Base-by-base conservation (phyloP, 2,329 filamentous ascomycete genomes). In the Exophiala xenobiotica region DNA sequence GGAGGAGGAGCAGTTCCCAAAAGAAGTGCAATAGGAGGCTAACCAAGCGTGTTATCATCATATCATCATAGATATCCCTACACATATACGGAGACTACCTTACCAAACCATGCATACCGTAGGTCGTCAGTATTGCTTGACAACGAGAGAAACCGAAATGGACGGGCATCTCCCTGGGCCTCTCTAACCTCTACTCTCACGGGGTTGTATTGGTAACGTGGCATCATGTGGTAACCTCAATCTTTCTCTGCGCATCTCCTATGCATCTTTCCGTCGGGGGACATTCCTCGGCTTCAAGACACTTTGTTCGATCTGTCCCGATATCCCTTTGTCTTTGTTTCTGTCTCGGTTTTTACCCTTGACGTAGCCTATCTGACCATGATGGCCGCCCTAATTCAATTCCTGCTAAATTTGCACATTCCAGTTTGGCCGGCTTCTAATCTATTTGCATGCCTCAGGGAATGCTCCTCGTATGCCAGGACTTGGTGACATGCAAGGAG, bases 381-480 rank as follows among this genome's bases (percentile, higher is more conserved):
- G n/a, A 16, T 35, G n/a, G 31, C n/a, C 11, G 27, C 27, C 12
- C 31, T 35, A 16, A 16, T 16, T 35, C 12, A 35, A 16, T 4
- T 11, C 42, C 16, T 40, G 26, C 27, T 23, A 46, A 53, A 49
- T 46, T 53, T 49, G 43, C 24, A 33, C 46, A 56, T 56, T 56
- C 38, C 50, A 47, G 44, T 53, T 27, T 48, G 49, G 49, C 50
- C 53, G 53, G 49, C 40, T 50, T 27, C n/a, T 29, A 53, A 56
- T 48, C 40, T 48, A n/a, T 40, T 31, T 14, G 26, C 5, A 22
- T 27, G 35, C 35, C 16, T 14, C 38, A 46, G 49, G 49, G 42
- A 31, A 23, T 45, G 31, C 44, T 53, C 46, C 35, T 46, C 43
- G 35, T 35, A 26, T 33, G 52, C 44, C 52, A 54, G 33, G 43